Evolutionary conservation across 371 early-diverging fungal genomes (phyloP).

Genomic region (Rhizopus stolonifer): DNA sequence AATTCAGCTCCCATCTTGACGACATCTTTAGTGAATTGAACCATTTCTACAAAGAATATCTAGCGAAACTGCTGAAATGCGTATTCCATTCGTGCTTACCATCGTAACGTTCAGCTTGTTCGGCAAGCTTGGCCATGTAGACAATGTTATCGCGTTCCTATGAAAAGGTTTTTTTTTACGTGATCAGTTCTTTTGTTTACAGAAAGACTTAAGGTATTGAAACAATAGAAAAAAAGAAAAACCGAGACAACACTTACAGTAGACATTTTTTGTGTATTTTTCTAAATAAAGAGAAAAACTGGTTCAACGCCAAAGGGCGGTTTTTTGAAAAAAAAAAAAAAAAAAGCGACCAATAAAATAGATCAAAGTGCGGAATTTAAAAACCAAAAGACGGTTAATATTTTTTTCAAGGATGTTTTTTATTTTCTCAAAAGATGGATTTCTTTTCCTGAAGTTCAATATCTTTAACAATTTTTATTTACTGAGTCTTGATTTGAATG

Average conservation of each 20-base stretch:
- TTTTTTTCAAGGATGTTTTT: neutral
- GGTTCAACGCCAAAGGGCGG: neutral
- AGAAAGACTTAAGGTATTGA: no score
- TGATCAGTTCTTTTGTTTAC: no score
- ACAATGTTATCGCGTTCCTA: slow-evolving; percentile 50
- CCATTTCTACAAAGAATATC: slow-evolving; percentile 75
- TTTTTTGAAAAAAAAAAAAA: no score
- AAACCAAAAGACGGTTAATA: no score
- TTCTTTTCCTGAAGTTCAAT: no score
- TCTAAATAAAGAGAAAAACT: no score
- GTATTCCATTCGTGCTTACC: slow-evolving; percentile 28
- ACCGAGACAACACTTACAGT: neutral
- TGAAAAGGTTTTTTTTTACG: no score
- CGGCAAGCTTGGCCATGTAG: slow-evolving; percentile 85
- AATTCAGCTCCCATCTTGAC: slow-evolving; percentile 70
- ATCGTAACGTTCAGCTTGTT: slow-evolving; percentile 80
- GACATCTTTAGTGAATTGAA: slow-evolving; percentile 87
- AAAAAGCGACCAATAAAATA: no score
- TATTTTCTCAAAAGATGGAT: no score
- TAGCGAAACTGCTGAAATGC: no score
- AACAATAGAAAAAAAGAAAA: slow-evolving; percentile 1
- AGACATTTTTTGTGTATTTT: slow-evolving; percentile 6
- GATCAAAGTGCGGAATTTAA: no score
- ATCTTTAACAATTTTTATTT: slow-evolving; percentile 9
- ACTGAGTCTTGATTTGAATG: slow-evolving; percentile 7